A percentile compares a stretch with the other conserved stretches of the same genome.
These are phyloP conservation scores for Penicillium sp. DNA, from an alignment of 2,329 filamentous ascomycete genomes.

Conservation along the genomic window DNA sequence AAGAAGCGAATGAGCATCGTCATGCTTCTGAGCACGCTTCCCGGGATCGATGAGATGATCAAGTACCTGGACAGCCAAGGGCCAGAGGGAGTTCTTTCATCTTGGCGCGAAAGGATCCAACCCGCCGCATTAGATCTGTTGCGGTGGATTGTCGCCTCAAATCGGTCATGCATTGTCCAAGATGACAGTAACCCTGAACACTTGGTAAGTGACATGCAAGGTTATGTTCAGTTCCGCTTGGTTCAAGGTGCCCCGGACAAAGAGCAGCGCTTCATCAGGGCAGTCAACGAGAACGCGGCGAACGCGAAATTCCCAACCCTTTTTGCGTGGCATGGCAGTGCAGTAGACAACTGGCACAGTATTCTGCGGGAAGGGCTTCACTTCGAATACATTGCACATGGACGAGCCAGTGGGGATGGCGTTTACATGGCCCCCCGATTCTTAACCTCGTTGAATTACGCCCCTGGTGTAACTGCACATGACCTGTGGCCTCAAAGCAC, in stretches of 20 bases:
- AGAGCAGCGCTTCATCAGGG: conserved; percentile 69
- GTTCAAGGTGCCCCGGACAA: conserved; percentile 86
- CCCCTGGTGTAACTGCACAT: conserved; percentile 2
- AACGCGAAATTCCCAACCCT: conserved; percentile 61
- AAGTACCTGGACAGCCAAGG: conserved; percentile 40
- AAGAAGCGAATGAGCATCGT: conserved; percentile 33
- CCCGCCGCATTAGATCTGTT: conserved; percentile 66
- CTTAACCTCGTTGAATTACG: conserved; percentile 57
- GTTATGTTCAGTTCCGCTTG: conserved; percentile 80
- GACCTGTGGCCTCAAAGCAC: conserved; percentile 65
- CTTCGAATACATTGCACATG: conserved; percentile 62
- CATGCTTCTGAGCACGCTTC: conserved; percentile 41
- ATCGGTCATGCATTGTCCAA: conserved; percentile 80
- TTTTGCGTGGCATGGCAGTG: conserved; percentile 84
- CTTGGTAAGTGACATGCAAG: conserved; percentile 61
- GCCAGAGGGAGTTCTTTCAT: conserved; percentile 40
- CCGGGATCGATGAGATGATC: conserved; percentile 41
- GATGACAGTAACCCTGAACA: conserved; percentile 51
- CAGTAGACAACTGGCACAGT: conserved; percentile 78
- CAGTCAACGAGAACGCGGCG: conserved; percentile 49
- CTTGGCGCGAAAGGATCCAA: conserved; percentile 61
- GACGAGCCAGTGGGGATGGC: conserved; percentile 72
- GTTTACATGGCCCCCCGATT: conserved; percentile 72
- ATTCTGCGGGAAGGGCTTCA: conserved; percentile 82
- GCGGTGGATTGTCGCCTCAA: conserved; percentile 87